Evolutionary conservation across 2,329 filamentous ascomycete genomes (phyloP), one percentile per base, ranked within the genome.

Genomic region (Penicillium sclerotigenum): DNA sequence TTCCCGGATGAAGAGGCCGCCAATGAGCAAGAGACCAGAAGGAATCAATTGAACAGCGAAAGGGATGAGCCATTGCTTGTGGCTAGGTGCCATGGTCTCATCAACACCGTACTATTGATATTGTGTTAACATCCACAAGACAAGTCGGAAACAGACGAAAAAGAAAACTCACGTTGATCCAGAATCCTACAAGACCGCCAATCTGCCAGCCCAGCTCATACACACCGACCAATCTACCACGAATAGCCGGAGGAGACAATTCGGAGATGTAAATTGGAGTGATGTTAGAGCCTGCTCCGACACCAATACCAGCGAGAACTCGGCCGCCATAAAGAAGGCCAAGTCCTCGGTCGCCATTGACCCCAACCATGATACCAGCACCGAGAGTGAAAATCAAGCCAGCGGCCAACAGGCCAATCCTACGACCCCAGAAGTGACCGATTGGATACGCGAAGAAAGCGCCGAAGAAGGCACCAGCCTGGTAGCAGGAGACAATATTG

Each of bases 391-490:
- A 92, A 60, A 92, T 63, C 33, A 81, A 52, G 2, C 80, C 75
- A 68, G 86, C 88, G 45, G 85, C 60, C 60, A 85, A 75, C 2
- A 92, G 78, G 22, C 84, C 87, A 68, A 79, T 82, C 65, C 83
- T 83, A 22, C 89, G 82, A 28, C 89, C 89, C 59, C 87, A 76
- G 69, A 82, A 89, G 76, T 87, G 85, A 29, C 82, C 85, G 33
- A 83, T 81, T 9, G 77, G 80, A 63, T 88, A 91, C 54, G 85
- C 87, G 57, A 83, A 81, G 38, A 91, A 75, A n/a, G 86, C 84
- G 48, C 90, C 90, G 64, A 93, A 92, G 77, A 94, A 92, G 57
- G 89, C 89, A 57, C 89, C 89, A 10, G 89, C 90, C 73, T 93
- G 90, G 75, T 90, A 92, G 52, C 88, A 83, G 26, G 87, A 91